Evolutionary conservation across 148 eudicot species (phyloP), one percentile per base, ranked within the genome.

Genomic region (Dianthus caryophyllus): DNA sequence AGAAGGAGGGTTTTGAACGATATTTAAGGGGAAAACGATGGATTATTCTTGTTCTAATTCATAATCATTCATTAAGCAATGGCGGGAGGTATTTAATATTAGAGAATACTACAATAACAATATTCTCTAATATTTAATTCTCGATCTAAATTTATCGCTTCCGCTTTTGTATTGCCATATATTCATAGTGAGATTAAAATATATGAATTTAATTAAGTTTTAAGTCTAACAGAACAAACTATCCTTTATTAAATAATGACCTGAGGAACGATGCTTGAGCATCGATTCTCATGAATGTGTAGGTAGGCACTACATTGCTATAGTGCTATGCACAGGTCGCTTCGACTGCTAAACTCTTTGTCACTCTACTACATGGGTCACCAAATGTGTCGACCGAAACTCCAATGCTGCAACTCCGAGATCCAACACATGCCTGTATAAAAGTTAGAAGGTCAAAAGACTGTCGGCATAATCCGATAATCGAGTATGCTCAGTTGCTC

Each of bases 291-390:
- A 10, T 65, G 16, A 21, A 65, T 31, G 1, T 0, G 20, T 25
- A 27, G 21, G 38, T 0, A 29, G 38, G 9, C 22, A 10, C 25
- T 44, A 31, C 24, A 26, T 22, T 52, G 50, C 10, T 11, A 20
- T 43, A 52, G 6, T 21, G 20, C 76, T 75, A 84, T 61, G 80
- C 64, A 73, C 96, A 89, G 0, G 74, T 71, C 36, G 88, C 96
- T 75, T 90, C 96, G 17, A 90, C 88, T 30, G 90, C 96, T 71
- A 87, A 82, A 66, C 88, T 87, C 67, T 90, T 90, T 39, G 73
- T 64, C 63, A 82, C 72, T 8, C 93, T 81, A 10, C 15, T 46
- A 75, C 96, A 90, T 0, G 96, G 96, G 39, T 90, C 85, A 12
- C 93, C 93, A 71, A 90, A 85, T 22, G 70, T 79, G 55, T 71